Percentiles rank a stretch among this genome's conserved stretches.
These are phyloP conservation scores for Populus trichocarpa DNA, from an alignment of 441 rosid genomes.

Conservation along the genomic window DNA sequence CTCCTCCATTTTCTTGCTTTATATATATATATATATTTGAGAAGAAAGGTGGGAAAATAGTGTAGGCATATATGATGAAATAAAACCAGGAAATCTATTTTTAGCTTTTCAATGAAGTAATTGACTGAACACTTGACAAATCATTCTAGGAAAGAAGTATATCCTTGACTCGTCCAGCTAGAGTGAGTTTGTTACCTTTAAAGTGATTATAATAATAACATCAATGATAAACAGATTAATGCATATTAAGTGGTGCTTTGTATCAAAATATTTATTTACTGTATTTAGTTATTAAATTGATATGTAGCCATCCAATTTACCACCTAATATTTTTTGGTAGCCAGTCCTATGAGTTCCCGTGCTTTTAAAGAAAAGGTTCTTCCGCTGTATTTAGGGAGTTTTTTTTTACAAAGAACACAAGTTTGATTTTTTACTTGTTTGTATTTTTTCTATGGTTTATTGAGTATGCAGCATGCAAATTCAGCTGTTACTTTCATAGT, in stretches of 20 bases:
- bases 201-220: not conserved
- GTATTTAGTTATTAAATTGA: not conserved
- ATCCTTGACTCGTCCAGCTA: not conserved
- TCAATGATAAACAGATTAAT: not conserved
- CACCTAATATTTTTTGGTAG: not conserved
- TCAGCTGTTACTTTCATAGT: not conserved
- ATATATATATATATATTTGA: not conserved
- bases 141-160: not conserved
- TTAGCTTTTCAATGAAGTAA: not conserved
- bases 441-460: not conserved
- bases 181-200: not conserved
- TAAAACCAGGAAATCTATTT: no score
- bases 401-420: not conserved
- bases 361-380: not conserved
- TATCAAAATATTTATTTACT: not conserved
- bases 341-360: not conserved
- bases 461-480: not conserved
- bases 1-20: not conserved
- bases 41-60: not conserved
- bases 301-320: not conserved
- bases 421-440: not conserved
- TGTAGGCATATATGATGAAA: no score
- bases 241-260: not conserved
- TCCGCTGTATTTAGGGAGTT: not conserved
- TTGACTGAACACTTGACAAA: not conserved